Percentiles rank a stretch among this genome's conserved stretches.
Evolutionary conservation across 768 basidiomycete species (phyloP).

Genomic region (Leccinum aurantiacum): DNA sequence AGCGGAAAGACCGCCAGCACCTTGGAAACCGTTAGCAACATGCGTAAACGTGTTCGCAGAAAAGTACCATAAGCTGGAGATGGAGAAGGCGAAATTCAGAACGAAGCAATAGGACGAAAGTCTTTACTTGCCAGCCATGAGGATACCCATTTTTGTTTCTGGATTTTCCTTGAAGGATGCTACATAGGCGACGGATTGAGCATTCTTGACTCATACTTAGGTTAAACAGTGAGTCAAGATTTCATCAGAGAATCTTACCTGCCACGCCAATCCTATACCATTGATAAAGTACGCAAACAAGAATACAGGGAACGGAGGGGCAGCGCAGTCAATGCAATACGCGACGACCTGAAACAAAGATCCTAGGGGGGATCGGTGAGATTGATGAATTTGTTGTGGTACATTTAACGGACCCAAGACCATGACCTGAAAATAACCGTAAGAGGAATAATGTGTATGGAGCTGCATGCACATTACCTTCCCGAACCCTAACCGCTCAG

Average conservation of each 20-base stretch:
- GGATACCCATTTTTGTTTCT: conserved; percentile 65
- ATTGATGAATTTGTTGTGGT: background rate
- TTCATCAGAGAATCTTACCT: conserved; percentile 29
- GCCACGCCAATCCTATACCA: conserved; percentile 52
- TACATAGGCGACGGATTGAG: conserved; percentile 71
- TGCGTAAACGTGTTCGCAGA: background rate
- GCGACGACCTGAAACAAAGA: conserved; percentile 53
- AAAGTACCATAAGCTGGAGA: conserved; percentile 15
- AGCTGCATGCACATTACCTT: conserved; percentile 28
- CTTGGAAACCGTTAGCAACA: conserved; percentile 24
- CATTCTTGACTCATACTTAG: conserved; percentile 47
- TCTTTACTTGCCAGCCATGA: conserved; percentile 45
- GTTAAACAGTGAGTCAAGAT: background rate
- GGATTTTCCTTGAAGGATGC: conserved; percentile 56
- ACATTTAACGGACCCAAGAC: conserved; percentile 31
- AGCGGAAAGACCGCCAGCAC: too few species aligned
- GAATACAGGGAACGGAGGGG: conserved; percentile 65
- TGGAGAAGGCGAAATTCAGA: background rate
- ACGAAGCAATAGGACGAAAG: background rate
- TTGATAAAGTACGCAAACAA: conserved; percentile 47
- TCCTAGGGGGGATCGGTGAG: conserved; percentile 34
- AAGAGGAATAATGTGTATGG: background rate
- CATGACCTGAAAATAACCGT: conserved; percentile 35
- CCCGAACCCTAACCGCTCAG: conserved; percentile 44
- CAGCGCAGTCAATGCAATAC: conserved; percentile 53